Evolutionary conservation across 2,329 filamentous ascomycete genomes (phyloP), one percentile per base, ranked within the genome.

Genomic region (Coleophoma crateriformis): DNA sequence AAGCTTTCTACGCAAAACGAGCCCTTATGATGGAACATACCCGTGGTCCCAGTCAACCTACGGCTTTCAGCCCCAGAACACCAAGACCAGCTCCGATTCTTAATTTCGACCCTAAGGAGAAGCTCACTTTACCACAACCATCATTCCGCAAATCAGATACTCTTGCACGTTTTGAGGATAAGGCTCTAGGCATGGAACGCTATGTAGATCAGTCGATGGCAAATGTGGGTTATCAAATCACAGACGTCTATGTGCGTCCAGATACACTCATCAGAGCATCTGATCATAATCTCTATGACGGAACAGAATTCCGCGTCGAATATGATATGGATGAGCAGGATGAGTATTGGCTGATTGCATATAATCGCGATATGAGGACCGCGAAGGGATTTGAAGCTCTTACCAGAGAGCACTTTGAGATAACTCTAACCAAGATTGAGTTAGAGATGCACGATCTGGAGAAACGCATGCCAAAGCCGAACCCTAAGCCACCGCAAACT

Each of bases 291-390:
- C 67, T 77, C 33, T 81, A 85, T 45, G 81, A 85, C 44, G 82
- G 85, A 37, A 56, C 67, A 3, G 81, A 84, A 17, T 68, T 74
- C 12, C 84, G 89, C 50, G 94, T 99, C 17, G 94, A 99, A 66
- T 99, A 99, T 66, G 94, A 99, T 67, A 99, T 99, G 94, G 94
- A 99, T 64, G 94, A 99, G 69, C 94, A 99, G 64, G 94, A 99
- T 66, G 90, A 96, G 58, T 90, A 91, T 71, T 99, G 94, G 94
- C 74, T 99, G 22, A 87, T 94, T 59, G 81, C 83, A 37, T 82
- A 92, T 64, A 99, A 99, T 61, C 71, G 74, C 12, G 83, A 87
- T 60, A 82, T 94, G 50, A 88, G 84, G 64, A 77, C 80, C 20
- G 81, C 87, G 57, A 83, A 85, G 42, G 81, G 89, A 19, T 89